phyloP scores from a whole-genome alignment of 176 grass and related monocot species.

The Stipa capillata region DNA sequence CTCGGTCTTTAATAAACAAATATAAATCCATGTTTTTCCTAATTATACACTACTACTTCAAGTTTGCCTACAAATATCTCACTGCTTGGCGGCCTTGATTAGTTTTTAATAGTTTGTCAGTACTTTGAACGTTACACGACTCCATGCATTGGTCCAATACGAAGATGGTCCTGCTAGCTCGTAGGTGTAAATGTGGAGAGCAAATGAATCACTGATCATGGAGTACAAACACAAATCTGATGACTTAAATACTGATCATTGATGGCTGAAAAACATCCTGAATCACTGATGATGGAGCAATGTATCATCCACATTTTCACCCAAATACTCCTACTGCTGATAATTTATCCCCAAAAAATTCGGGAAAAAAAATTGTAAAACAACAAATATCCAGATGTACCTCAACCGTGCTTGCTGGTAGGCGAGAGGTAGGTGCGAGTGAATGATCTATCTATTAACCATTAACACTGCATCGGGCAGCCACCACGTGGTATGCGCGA shows the following conservation, averaged over 20 bases:
- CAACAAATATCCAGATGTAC: background rate
- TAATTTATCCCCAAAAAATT: background rate
- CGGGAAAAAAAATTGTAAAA: background rate
- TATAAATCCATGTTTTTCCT: background rate
- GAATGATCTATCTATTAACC: constrained; percentile 24
- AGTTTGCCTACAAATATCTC: background rate
- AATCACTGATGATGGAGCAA: background rate
- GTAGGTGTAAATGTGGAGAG: constrained; percentile 13
- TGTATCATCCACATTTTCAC: background rate
- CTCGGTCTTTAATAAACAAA: background rate
- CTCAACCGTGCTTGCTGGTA: background rate
- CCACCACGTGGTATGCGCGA: constrained; percentile 35
- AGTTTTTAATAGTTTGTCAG: background rate
- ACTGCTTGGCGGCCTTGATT: background rate
- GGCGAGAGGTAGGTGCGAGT: constrained; percentile 27
- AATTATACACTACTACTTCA: background rate
- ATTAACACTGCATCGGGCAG: constrained; percentile 1
- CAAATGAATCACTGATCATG: background rate
- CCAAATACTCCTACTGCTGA: background rate
- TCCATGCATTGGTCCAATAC: constrained; percentile 8
- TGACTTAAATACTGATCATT: background rate
- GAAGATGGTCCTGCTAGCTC: constrained; percentile 26
- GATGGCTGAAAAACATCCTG: background rate
- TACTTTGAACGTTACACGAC: constrained; percentile 8
- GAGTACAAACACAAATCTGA: background rate